Base-by-base conservation (phyloP, 2,329 filamentous ascomycete genomes). In the Colletotrichum camelliae region DNA sequence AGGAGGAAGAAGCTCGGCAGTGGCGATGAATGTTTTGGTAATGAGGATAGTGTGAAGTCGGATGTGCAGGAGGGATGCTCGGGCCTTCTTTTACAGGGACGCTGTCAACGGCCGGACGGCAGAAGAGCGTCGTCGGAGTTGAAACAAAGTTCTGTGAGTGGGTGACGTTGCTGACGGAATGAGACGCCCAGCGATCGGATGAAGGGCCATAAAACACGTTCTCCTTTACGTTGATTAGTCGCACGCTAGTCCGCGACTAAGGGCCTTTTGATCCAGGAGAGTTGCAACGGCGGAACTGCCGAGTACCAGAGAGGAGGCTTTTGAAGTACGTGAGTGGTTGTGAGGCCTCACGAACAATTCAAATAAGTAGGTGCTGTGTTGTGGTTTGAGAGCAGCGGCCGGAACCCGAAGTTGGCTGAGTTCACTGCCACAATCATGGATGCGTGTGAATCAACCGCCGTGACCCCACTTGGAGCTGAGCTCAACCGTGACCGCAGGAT, bases 81-180 rank as follows among this genome's bases (percentile, higher is more conserved):
- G 74, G 74, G 39, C 74, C 74, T 69, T 43, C 43, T 64, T 37
- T 60, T 67, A 52, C 58, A 67, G 73, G 70, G 64, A 74, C 58
- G 65, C 66, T 76, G 70, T 67, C 70, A 76, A 76, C 74, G 74
- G 70, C 70, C 73, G 73, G 73, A 72, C 69, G 43, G 62, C 68
- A 57, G 48, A 72, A 52, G 33, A 65, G 43, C 55, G 64, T 76
- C 64, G 70, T 74, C 64, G 70, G 57, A 21, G 70, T 76, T 73
- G 74, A 76, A 76, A 76, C 74, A 76, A 52, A 65, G 58, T 74
- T 69, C 64, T n/a, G 70, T 76, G 65, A 57, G 74, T 52, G 70
- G 64, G 65, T 76, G 74, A 76, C 70, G 70, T 67, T 76, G 70
- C 70, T 74, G 65, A 73, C 64, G 57, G 57, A 74, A 73, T 73